A percentile compares a stretch with the other conserved stretches of the same genome.
Conservation (phyloP, 2,329 filamentous ascomycete species). For the Zelopaecilomyces penicillatus region DNA sequence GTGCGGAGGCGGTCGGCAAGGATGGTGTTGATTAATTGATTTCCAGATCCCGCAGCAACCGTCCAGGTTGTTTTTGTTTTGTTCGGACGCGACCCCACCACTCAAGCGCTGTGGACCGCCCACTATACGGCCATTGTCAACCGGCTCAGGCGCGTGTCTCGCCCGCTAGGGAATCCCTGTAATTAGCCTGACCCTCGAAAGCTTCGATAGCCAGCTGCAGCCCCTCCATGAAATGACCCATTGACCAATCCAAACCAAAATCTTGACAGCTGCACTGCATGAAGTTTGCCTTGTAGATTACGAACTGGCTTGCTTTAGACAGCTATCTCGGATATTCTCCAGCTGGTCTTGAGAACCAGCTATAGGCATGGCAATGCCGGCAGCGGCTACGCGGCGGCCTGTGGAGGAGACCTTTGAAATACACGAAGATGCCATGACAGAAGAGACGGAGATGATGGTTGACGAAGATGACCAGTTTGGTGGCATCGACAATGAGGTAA, state of each 20-base stretch:
- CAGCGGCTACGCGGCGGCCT: slow-evolving; percentile 13
- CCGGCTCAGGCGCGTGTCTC: not conserved
- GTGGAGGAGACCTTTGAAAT: slow-evolving; percentile 36
- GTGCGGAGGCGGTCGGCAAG: not conserved
- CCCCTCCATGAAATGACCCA: slow-evolving; percentile 3
- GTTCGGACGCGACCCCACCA: slow-evolving; percentile 9
- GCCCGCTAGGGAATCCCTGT: slow-evolving; percentile 6
- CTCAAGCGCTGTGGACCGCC: not conserved
- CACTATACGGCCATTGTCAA: no score
- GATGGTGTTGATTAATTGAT: slow-evolving; percentile 7
- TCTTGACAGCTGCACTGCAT: no score
- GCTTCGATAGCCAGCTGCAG: slow-evolving; percentile 1
- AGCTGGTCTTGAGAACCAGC: no score
- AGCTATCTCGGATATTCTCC: no score
- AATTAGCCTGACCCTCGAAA: not conserved
- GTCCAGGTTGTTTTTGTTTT: slow-evolving; percentile 18
- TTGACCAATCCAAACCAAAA: no score
- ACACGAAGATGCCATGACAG: slow-evolving; percentile 41
- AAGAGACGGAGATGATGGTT: slow-evolving; percentile 42
- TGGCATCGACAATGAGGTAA: slow-evolving; percentile 13
- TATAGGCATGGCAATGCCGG: slow-evolving; percentile 3
- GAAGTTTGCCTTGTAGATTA: no score
- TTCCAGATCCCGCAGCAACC: slow-evolving; percentile 16
- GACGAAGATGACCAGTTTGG: slow-evolving; percentile 29
- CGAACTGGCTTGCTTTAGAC: no score